phyloP scores from a whole-genome alignment of 805 yeast genomes.

The Priceomyces castillae region DNA sequence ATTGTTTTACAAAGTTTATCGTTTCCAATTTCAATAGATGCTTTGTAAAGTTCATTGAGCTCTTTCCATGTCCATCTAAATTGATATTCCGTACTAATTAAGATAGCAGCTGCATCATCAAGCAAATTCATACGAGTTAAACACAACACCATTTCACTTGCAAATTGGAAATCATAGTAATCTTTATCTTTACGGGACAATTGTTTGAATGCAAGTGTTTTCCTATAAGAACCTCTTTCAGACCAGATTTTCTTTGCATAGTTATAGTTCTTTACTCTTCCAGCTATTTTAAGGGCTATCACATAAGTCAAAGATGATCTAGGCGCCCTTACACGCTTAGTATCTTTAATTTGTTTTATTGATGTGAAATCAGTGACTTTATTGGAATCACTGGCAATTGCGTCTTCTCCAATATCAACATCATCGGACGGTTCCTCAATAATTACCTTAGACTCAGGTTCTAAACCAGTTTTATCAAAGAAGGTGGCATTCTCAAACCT shows the following conservation, averaged over 20 bases:
- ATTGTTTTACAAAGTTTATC: slow-evolving; percentile 27
- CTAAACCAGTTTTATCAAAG: slow-evolving; percentile 24
- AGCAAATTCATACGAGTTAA: slow-evolving; percentile 54
- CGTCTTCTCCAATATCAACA: slow-evolving; percentile 5
- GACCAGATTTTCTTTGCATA: slow-evolving; percentile 71
- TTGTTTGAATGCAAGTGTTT: slow-evolving; percentile 46
- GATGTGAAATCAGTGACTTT: slow-evolving; percentile 8
- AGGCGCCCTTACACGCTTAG: slow-evolving; percentile 13
- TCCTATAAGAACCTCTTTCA: slow-evolving; percentile 75
- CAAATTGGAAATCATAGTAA: slow-evolving; percentile 62
- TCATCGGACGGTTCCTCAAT: slow-evolving; percentile 15
- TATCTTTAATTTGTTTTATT: slow-evolving; percentile 4
- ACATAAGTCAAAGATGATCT: slow-evolving; percentile 50
- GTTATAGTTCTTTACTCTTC: slow-evolving; percentile 47
- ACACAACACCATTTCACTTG: slow-evolving; percentile 62
- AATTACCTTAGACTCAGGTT: slow-evolving; percentile 14
- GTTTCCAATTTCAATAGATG: slow-evolving; percentile 33
- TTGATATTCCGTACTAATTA: slow-evolving; percentile 62
- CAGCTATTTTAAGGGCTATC: slow-evolving; percentile 65
- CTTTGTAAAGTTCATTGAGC: slow-evolving; percentile 25
- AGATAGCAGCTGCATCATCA: slow-evolving; percentile 68
- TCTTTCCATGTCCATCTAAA: slow-evolving; percentile 64
- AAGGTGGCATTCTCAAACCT: slow-evolving; percentile 29
- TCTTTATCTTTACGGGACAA: slow-evolving; percentile 38
- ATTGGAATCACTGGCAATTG: slow-evolving; percentile 5